phyloP scores from a whole-genome alignment of 805 yeast species.

The Clavispora asparagi region DNA sequence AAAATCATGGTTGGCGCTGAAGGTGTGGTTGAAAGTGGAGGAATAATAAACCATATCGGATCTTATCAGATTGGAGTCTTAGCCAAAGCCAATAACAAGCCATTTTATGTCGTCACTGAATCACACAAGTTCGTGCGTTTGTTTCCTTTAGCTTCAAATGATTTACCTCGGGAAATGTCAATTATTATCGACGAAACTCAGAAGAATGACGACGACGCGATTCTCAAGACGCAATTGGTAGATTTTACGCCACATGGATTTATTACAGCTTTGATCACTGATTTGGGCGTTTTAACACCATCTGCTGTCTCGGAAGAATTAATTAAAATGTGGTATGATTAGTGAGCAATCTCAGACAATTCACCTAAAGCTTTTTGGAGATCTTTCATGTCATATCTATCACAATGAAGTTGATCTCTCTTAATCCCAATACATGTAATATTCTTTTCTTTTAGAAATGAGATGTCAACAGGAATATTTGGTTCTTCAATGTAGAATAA shows the following conservation, averaged over 20 bases:
- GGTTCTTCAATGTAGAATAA: conserved; percentile 49
- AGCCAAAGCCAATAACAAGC: conserved; percentile 86
- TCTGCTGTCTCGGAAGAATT: conserved; percentile 98
- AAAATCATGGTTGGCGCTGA: conserved; percentile 97
- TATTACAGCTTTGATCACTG: conserved; percentile 93
- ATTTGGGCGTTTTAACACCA: conserved; percentile 93
- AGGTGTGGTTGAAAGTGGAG: conserved; percentile 99
- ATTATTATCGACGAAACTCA: conserved; percentile 18
- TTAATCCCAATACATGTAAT: conserved; percentile 43
- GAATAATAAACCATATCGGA: conserved; percentile 92
- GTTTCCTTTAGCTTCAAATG: conserved; percentile 91
- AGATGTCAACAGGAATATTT: conserved; percentile 46
- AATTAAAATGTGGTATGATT: conserved; percentile 97
- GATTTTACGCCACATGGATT: conserved; percentile 97
- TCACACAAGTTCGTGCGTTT: conserved; percentile 93
- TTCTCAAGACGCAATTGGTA: conserved; percentile 37
- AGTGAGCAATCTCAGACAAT: conserved; percentile 5
- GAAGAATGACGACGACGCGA: conserved; percentile 16
- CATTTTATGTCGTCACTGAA: conserved; percentile 91
- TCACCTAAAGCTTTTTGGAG: conserved; percentile 19
- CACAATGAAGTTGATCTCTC: conserved; percentile 15
- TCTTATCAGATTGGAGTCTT: conserved; percentile 91
- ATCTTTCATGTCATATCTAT: conserved; percentile 39
- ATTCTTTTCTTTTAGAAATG: conserved; percentile 35
- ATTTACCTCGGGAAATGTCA: conserved; percentile 55